phyloP scores from a whole-genome alignment of 2,329 filamentous ascomycete species.

The Blumeria graminis region DNA sequence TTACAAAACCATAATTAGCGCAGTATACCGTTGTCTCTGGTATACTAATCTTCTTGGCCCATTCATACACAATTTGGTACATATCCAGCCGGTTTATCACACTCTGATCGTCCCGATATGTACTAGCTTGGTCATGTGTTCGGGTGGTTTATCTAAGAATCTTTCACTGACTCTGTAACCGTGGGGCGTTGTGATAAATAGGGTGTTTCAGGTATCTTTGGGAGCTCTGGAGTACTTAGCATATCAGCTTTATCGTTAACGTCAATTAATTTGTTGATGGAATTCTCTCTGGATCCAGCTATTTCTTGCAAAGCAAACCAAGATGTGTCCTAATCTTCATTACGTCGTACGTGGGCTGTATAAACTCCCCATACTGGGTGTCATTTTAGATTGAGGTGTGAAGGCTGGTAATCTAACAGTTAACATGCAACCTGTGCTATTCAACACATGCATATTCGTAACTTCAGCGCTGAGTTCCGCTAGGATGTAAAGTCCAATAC shows the following conservation, averaged over 20 bases:
- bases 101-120: too few relatives aligned
- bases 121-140: too few relatives aligned
- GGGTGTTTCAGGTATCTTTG: not conserved
- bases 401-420: too few relatives aligned
- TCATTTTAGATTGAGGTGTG: too few relatives aligned
- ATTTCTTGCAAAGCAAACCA: slow-evolving; percentile 1
- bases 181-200: not conserved
- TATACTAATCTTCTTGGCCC: not conserved
- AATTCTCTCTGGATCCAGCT: not conserved
- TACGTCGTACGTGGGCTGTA: too few relatives aligned
- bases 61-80: not conserved
- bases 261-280: not conserved
- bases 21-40: not conserved
- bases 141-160: not conserved
- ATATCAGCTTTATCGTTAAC: not conserved
- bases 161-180: too few relatives aligned
- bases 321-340: slow-evolving; percentile 1
- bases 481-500: too few relatives aligned
- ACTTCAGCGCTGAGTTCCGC: too few relatives aligned
- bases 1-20: not conserved
- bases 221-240: not conserved
- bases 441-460: too few relatives aligned
- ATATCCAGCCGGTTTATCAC: too few relatives aligned
- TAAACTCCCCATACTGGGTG: too few relatives aligned
- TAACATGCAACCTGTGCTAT: too few relatives aligned